Evolutionary conservation across 805 yeast genomes (phyloP).

Genomic region (Yarrowia alimentaria): DNA sequence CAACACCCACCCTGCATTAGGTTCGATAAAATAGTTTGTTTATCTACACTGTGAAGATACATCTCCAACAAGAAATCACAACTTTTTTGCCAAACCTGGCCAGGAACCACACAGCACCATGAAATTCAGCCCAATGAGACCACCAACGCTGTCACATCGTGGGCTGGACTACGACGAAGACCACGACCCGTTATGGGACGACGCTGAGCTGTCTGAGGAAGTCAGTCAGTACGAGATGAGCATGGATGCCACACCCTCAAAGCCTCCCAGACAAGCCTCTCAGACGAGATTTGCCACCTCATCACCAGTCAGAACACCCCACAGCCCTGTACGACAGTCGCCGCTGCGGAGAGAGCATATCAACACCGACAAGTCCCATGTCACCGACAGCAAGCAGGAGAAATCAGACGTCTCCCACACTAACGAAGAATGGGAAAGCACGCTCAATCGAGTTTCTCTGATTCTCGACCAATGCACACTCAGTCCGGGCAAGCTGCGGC

Average conservation of each 20-base stretch:
- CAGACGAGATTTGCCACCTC: background rate
- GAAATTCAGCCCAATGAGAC: conserved; percentile 21
- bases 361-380: background rate
- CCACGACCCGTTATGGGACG: conserved; percentile 33
- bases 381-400: background rate
- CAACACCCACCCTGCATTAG: too few relatives aligned
- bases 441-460: conserved; percentile 3
- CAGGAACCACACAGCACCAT: background rate
- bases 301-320: background rate
- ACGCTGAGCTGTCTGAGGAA: conserved; percentile 12
- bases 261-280: conserved; percentile 6
- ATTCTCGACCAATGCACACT: conserved; percentile 15
- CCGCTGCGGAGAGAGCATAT: background rate
- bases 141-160: background rate
- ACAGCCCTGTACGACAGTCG: background rate
- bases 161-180: conserved; percentile 20
- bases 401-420: background rate
- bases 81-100: background rate
- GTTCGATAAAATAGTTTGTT: too few relatives aligned
- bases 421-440: conserved; percentile 6
- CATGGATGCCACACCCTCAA: background rate
- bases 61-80: too few relatives aligned
- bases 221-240: conserved; percentile 17
- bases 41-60: too few relatives aligned
- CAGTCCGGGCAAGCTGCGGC: background rate